phyloP scores from a whole-genome alignment of 495 filamentous ascomycete genomes.

The Lophium mytilinum region DNA sequence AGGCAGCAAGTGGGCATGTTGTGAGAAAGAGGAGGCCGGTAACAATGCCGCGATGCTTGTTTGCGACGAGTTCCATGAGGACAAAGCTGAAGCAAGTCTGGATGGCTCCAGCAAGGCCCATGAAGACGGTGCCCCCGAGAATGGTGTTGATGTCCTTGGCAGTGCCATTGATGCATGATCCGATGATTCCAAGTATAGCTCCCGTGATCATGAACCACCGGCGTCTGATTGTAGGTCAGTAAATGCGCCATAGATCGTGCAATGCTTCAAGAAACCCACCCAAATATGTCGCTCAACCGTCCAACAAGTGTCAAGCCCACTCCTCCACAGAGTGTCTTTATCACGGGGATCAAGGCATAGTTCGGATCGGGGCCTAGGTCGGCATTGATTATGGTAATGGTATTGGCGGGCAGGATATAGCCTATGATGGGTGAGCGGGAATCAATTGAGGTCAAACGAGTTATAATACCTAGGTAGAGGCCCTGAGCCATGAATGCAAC shows the following conservation, averaged over 20 bases:
- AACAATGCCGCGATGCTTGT: constrained; percentile 10
- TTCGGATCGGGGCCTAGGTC: constrained; percentile 13
- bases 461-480: constrained; percentile 2
- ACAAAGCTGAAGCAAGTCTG: constrained; percentile 12
- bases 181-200: constrained; percentile 16
- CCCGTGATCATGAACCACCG: constrained; percentile 25
- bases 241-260: too few relatives aligned
- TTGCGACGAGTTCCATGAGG: constrained; percentile 10
- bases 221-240: background rate
- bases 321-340: constrained; percentile 8
- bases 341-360: constrained; percentile 3
- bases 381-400: constrained; percentile 12
- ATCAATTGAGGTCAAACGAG: background rate
- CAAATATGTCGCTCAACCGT: constrained; percentile 9
- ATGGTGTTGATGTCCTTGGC: constrained; percentile 22
- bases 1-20: constrained; percentile 4
- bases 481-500: constrained; percentile 7
- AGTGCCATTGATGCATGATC: constrained; percentile 20
- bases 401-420: constrained; percentile 8
- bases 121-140: constrained; percentile 12
- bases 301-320: constrained; percentile 6
- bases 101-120: constrained; percentile 7
- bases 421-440: background rate
- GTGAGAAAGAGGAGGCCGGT: constrained; percentile 5
- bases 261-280: background rate